Evolutionary conservation across 2,329 filamentous ascomycete species (phyloP), one percentile per base, ranked within the genome.

Genomic region (Pseudogymnoascus sp.): DNA sequence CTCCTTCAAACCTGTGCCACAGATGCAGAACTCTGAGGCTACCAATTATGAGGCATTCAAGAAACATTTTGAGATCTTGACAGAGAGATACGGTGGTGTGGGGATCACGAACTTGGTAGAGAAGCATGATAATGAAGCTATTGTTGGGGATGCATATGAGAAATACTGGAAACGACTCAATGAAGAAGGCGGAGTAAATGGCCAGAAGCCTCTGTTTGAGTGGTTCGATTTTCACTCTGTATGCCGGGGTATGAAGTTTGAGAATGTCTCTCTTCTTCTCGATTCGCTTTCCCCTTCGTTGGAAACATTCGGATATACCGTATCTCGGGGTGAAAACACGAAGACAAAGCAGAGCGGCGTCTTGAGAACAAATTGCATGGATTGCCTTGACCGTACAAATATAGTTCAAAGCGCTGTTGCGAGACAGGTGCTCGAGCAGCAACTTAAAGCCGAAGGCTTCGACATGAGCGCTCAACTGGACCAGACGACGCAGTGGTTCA

Each of bases 161-260:
- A 80, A 82, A 58, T 85, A 86, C 62, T 81, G 89, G 1, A 77
- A 84, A 57, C 74, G 78, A 22, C 77, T 93, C 60, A 96, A 94
- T 65, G 79, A 86, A 6, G 78, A 82, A 41, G 78, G 78, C 6
- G 78, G 79, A 4, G 72, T 79, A 18, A 78, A 84, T 20, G 72
- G 65, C 1, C 68, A 73, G 6, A 72, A 78, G 8, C 75, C 94
- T 11, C 81, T 79, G 0, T 95, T 96, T 69, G 90, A 96, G 71
- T 99, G 94, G 94, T 99, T 97, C 68, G 94, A 99, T 71, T 99
- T 99, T 69, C 94, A 97, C 72, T 81, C 86, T 16, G 89, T 89
- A 28, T 97, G 94, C 70, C 87, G 91, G 14, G 94, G 94, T 0
- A 97, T 99, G 93, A 95, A 91, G 67, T 99, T 97, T 70, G 93